Conservation (phyloP, 2,329 filamentous ascomycete genomes). For the Arthrobotrys sinensis region DNA sequence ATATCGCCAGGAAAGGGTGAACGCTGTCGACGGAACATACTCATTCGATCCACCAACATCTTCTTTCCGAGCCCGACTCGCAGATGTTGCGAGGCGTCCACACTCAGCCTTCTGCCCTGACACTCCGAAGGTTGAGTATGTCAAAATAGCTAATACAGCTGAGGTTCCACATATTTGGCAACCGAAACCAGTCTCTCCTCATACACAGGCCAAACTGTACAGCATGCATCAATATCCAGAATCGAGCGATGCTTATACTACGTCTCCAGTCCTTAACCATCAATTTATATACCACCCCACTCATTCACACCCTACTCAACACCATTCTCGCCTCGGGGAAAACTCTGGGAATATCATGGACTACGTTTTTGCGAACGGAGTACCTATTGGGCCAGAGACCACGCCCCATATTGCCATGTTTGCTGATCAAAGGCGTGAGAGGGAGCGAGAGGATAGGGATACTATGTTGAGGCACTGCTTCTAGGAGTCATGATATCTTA, state of each 20-base stretch:
- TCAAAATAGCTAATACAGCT: neutral
- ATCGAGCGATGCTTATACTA: neutral
- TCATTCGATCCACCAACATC: neutral
- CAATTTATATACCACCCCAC: neutral
- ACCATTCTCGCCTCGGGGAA: neutral
- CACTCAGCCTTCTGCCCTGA: neutral
- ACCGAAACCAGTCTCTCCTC: constrained; percentile 44
- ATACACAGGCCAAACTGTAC: constrained; percentile 37
- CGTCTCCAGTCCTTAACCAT: neutral
- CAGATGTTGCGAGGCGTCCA: neutral
- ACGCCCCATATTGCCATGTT: constrained; percentile 60
- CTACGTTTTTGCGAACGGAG: constrained; percentile 23
- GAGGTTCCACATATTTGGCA: constrained; percentile 14
- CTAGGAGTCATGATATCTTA: neutral
- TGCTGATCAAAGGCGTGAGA: constrained; percentile 37
- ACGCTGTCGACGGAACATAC: neutral
- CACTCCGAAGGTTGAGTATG: neutral
- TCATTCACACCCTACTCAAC: neutral
- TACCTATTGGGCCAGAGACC: constrained; percentile 44
- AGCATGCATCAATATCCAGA: constrained; percentile 26
- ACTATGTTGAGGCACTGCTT: neutral
- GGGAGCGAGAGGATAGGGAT: constrained; percentile 29
- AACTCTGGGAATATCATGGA: constrained; percentile 20
- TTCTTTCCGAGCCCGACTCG: neutral
- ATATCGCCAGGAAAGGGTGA: neutral